Evolutionary conservation across 169 alveolate species (phyloP).

Genomic region (Theileria parva): DNA sequence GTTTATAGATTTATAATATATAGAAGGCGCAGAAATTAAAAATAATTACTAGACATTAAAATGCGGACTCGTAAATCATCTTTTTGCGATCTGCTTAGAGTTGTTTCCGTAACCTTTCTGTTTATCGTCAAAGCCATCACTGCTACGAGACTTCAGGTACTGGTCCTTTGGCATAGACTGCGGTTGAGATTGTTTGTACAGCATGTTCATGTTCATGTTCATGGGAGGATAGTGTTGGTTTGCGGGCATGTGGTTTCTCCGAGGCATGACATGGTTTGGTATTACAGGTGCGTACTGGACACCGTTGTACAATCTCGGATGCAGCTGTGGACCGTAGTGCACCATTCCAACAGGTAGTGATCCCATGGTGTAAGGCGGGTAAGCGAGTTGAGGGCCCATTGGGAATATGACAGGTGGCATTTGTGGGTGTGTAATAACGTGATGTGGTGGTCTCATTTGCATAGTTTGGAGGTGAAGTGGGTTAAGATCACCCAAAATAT

Average conservation of each 20-base stretch:
- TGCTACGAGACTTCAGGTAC: slow-evolving; percentile 1
- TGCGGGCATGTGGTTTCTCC: slow-evolving; percentile 15
- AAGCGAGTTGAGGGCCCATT: slow-evolving; percentile 32
- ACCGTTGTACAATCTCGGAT: slow-evolving; percentile 44
- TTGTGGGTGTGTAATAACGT: slow-evolving; percentile 34
- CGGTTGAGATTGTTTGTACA: not conserved
- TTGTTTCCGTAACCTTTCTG: not conserved
- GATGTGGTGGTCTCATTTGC: slow-evolving; percentile 51
- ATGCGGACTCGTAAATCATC: not conserved
- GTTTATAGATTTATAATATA: too few species aligned
- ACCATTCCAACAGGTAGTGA: slow-evolving; percentile 51
- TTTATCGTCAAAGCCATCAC: not conserved
- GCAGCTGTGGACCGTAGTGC: slow-evolving; percentile 50
- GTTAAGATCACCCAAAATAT: slow-evolving; percentile 44
- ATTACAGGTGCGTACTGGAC: slow-evolving; percentile 13
- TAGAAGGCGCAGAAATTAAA: not conserved
- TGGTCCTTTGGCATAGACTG: not conserved
- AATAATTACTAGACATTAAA: not conserved
- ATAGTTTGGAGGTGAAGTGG: slow-evolving; percentile 9
- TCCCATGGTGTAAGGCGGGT: slow-evolving; percentile 55
- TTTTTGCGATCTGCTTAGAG: not conserved
- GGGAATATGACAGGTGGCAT: slow-evolving; percentile 41
- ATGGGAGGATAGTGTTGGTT: slow-evolving; percentile 4
- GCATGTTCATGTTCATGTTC: not conserved
- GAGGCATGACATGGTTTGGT: slow-evolving; percentile 24